Conservation (phyloP, 2,329 filamentous ascomycete species). For the Penicillium janthinellum region DNA sequence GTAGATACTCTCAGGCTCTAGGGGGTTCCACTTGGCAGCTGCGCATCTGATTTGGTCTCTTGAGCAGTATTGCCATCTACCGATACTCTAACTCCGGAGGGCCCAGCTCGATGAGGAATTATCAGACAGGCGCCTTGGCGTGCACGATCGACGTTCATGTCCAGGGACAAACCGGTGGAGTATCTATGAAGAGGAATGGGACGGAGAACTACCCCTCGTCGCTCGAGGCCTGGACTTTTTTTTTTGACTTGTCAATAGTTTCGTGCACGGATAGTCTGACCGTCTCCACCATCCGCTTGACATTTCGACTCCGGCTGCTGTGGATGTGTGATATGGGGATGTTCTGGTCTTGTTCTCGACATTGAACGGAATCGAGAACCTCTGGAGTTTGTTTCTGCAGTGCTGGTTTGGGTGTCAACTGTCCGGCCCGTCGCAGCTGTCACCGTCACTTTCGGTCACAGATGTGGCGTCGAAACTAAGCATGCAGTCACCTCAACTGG, state of each 20-base stretch:
- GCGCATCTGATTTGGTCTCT: conserved; percentile 10
- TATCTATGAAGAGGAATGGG: neutral
- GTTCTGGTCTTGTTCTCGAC: neutral
- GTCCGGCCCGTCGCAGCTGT: conserved; percentile 15
- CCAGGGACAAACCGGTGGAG: conserved; percentile 7
- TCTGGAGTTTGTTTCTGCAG: conserved; percentile 1
- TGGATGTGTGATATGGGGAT: neutral
- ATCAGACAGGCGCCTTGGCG: conserved; percentile 17
- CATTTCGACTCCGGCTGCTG: conserved; percentile 2
- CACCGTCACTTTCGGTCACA: neutral
- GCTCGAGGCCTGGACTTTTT: neutral
- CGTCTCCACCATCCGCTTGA: conserved; percentile 15
- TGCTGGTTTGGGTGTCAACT: conserved; percentile 2
- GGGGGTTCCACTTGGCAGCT: conserved; percentile 12
- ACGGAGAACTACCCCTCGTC: neutral
- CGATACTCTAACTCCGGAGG: neutral
- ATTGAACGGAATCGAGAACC: neutral
- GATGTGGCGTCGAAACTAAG: conserved; percentile 5
- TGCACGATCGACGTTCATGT: conserved; percentile 23
- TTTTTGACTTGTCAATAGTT: conserved; percentile 23
- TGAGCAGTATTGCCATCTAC: neutral
- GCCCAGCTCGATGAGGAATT: conserved; percentile 4
- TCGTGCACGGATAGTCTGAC: conserved; percentile 20
- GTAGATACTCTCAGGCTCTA: neutral
- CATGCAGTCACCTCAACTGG: conserved; percentile 6